Evolutionary conservation across 2,329 filamentous ascomycete species (phyloP), one percentile per base, ranked within the genome.

Genomic region (Nannizziopsis barbatae): DNA sequence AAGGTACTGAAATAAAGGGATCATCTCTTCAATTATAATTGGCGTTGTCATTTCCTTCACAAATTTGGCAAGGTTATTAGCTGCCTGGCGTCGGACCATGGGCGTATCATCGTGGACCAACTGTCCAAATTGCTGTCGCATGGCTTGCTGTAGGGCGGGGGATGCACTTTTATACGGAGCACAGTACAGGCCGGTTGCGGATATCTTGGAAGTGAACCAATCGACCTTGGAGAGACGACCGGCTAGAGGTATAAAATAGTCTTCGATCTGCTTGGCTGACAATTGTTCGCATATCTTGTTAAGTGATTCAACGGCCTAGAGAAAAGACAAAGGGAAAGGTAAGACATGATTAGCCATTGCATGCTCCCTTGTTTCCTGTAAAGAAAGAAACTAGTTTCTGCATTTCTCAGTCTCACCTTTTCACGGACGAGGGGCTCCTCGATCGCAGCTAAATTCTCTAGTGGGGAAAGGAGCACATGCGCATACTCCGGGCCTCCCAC

Each of bases 141-240:
- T 81, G 59, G 83, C 83, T 71, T 95, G 87, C 71, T 98, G 92
- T 57, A 89, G 80, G n/a, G 81, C 76, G 45, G 83, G 77, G 48
- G 87, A 84, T 52, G 92, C 87, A 74, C 93, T 94, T 61, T 82
- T 84, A 75, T 98, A 98, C 56, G 92, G 90, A 42, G 82, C 80
- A 65, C 86, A 92, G 74, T 90, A 98, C 54, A 98, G 83, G 54
- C 92, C 92, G 56, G 90, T 95, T 54, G 90, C 92, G 30, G 92
- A 98, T 56, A 98, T 92, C 73, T 96, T 98, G 56, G 92, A 96
- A 50, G 92, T 98, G 70, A 98, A 98, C 92, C 92, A 98, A 72
- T 98, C 92, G 70, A 92, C 92, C 77, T 96, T 98, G 56, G 92
- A 93, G 53, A 98, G 85, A 64, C 92, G 87, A 63, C 94, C 80